Percentiles rank a stretch among this genome's conserved stretches.
Evolutionary conservation across 148 eudicot species (phyloP).

Genomic region (Tetragonia tetragonoides): DNA sequence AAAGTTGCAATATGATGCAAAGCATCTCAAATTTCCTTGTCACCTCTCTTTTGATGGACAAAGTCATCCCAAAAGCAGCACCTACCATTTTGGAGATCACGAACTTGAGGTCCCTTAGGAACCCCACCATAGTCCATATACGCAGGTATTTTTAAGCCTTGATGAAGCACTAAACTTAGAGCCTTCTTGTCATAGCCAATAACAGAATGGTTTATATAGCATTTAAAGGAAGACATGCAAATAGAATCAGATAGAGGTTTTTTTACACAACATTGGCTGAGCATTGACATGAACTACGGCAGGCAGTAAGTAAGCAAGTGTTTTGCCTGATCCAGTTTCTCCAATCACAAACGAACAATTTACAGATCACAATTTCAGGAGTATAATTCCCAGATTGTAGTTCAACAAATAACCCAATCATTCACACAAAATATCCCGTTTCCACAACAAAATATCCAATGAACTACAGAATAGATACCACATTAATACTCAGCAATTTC

Average conservation of each 20-base stretch:
- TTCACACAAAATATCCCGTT: no score
- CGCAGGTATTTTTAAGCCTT: constrained; percentile 95
- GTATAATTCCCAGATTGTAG: no score
- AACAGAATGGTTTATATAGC: neutral
- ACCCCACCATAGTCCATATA: constrained; percentile 99
- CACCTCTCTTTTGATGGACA: constrained; percentile 43
- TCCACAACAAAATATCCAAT: no score
- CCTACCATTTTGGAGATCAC: constrained; percentile 99
- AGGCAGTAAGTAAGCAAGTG: constrained; percentile 91
- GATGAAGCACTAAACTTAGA: constrained; percentile 97
- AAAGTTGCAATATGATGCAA: constrained; percentile 81
- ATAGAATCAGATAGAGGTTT: constrained; percentile 6
- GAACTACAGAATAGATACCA: no score
- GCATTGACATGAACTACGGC: constrained; percentile 99
- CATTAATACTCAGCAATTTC: no score
- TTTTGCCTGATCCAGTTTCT: constrained; percentile 99
- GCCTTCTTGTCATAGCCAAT: constrained; percentile 70
- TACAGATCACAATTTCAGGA: no score
- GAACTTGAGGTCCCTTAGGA: constrained; percentile 99
- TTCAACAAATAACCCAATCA: no score
- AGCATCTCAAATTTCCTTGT: constrained; percentile 77
- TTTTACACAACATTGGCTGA: constrained; percentile 84
- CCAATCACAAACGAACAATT: constrained; percentile 38
- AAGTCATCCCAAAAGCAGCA: constrained; percentile 95
- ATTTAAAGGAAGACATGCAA: neutral